Percentiles rank a stretch among this genome's conserved stretches.
Evolutionary conservation across 495 filamentous ascomycete species (phyloP).

Genomic region (Penicillium roqueforti): DNA sequence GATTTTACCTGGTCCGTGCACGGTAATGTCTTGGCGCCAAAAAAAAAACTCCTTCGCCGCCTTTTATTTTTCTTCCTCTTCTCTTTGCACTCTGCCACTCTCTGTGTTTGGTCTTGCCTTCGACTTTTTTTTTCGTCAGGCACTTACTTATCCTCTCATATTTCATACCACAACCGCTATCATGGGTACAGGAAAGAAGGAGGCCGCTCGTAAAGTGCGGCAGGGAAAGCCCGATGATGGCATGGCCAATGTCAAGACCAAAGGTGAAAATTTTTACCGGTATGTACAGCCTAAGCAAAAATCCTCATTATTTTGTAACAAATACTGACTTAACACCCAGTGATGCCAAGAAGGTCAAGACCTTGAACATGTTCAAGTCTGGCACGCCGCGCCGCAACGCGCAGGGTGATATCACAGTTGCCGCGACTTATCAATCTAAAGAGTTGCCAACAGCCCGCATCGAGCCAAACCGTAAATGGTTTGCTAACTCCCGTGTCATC

Average conservation of each 20-base stretch:
- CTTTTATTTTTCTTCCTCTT: slow-evolving; percentile 31
- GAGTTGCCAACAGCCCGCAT: slow-evolving; percentile 79
- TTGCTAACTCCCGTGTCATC: slow-evolving; percentile 68
- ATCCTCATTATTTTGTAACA: not conserved
- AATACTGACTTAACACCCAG: slow-evolving; percentile 33
- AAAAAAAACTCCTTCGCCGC: slow-evolving; percentile 32
- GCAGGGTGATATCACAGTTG: slow-evolving; percentile 69
- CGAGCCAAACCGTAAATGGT: slow-evolving; percentile 91
- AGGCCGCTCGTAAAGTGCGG: slow-evolving; percentile 70
- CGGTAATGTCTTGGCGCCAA: slow-evolving; percentile 34
- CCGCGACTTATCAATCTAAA: slow-evolving; percentile 77
- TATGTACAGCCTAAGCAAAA: slow-evolving; percentile 26
- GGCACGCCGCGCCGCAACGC: slow-evolving; percentile 73
- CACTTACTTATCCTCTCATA: slow-evolving; percentile 14
- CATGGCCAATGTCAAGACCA: slow-evolving; percentile 83
- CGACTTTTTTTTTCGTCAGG: slow-evolving; percentile 24
- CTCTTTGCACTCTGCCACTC: slow-evolving; percentile 36
- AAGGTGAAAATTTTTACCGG: slow-evolving; percentile 96
- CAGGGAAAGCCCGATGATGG: slow-evolving; percentile 79
- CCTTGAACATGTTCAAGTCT: slow-evolving; percentile 81
- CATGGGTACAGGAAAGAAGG: slow-evolving; percentile 97
- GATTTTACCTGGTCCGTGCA: slow-evolving; percentile 47
- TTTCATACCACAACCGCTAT: slow-evolving; percentile 25
- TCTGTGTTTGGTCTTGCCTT: slow-evolving; percentile 31
- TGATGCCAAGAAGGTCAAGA: slow-evolving; percentile 80